Evolutionary conservation across 1,139 yeast genomes (phyloP).

Genomic region (Dujonia santamariae): DNA sequence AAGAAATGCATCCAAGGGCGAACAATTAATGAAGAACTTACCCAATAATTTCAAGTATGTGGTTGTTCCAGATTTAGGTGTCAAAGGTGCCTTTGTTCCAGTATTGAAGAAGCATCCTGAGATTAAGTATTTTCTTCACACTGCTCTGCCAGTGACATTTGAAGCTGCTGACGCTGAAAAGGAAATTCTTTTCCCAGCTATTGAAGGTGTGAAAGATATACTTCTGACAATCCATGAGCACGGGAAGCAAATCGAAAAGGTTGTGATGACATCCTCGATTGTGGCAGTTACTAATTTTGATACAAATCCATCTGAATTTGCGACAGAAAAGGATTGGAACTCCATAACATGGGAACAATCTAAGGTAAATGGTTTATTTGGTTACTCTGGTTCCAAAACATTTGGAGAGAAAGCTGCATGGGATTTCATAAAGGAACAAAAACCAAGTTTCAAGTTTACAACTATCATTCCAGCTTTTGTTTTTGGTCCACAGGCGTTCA

Average conservation of each 20-base stretch:
- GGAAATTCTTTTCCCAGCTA: conserved; percentile 47
- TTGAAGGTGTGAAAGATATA: conserved; percentile 36
- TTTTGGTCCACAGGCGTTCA: conserved; percentile 31
- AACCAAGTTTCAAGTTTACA: conserved; percentile 15
- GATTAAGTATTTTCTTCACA: conserved; percentile 53
- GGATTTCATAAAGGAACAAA: conserved; percentile 14
- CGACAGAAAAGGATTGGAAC: conserved; percentile 38
- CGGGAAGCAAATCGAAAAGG: conserved; percentile 23
- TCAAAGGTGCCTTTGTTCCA: conserved; percentile 48
- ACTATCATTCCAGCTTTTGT: conserved; percentile 19
- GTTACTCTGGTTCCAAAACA: conserved; percentile 38
- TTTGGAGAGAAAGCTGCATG: conserved; percentile 34
- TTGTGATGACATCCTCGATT: conserved; percentile 27
- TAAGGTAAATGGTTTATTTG: conserved; percentile 31
- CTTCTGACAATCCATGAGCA: conserved; percentile 20
- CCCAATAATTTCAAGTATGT: conserved; percentile 36
- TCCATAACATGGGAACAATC: conserved; percentile 35
- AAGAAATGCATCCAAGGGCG: conserved; percentile 50
- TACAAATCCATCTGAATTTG: too few relatives aligned
- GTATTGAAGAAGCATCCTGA: conserved; percentile 46
- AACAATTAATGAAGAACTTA: conserved; percentile 30
- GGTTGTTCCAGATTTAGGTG: conserved; percentile 49
- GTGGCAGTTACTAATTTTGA: conserved; percentile 9
- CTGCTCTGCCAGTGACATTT: conserved; percentile 51
- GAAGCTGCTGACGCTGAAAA: conserved; percentile 32